Evolutionary conservation across 768 basidiomycete species (phyloP).

Genomic region (Holtermannia corniformis): DNA sequence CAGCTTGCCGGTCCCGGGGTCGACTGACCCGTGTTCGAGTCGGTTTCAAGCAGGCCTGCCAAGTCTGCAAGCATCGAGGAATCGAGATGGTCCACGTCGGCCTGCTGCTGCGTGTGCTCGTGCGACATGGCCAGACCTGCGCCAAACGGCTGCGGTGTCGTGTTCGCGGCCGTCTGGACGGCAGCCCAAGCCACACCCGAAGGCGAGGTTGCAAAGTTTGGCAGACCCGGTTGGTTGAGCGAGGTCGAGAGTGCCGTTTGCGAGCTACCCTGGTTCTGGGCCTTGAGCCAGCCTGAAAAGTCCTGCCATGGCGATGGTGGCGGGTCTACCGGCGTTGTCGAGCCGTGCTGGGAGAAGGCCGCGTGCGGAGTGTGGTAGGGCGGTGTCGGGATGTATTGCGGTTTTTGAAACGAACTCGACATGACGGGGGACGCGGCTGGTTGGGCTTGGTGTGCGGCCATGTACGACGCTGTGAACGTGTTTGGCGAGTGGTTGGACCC

Average conservation of each 20-base stretch:
- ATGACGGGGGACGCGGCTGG: not conserved
- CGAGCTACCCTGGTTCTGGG: not conserved
- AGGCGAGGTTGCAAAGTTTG: not conserved
- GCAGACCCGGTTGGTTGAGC: constrained; percentile 3
- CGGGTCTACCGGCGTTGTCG: constrained; percentile 23
- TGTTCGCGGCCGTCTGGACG: not conserved
- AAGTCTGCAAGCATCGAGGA: constrained; percentile 19
- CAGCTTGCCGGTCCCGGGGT: not conserved
- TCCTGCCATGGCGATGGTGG: constrained; percentile 24
- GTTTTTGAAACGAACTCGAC: not conserved
- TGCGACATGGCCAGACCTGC: no score
- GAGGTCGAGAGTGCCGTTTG: constrained; percentile 9
- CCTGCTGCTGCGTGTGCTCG: no score
- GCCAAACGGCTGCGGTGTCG: not conserved
- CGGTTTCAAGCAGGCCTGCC: constrained; percentile 23
- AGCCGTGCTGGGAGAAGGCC: no score
- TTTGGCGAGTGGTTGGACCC: not conserved
- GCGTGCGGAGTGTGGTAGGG: no score
- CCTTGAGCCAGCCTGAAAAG: not conserved
- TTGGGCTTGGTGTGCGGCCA: not conserved
- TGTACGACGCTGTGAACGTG: not conserved
- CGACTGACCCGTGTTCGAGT: no score
- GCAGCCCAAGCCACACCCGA: not conserved
- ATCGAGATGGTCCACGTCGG: constrained; percentile 8
- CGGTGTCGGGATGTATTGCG: not conserved